Evolutionary conservation across 257 asterid species (phyloP), one percentile per base, ranked within the genome.

Genomic region (Nicotiana attenuata): DNA sequence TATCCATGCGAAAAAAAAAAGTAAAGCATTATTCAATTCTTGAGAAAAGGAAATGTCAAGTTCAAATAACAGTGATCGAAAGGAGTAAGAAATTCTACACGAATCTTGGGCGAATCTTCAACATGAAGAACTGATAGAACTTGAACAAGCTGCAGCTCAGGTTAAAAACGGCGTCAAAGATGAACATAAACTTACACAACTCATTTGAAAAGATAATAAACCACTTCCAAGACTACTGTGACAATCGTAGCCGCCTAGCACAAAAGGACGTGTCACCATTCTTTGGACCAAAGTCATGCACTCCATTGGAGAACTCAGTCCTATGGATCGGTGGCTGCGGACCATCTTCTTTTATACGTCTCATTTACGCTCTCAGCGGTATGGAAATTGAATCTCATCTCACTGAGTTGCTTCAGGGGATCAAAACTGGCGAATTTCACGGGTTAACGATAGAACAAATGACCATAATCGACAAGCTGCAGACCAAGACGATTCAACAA

Each of bases 291-390:
- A 61, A 84, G 7, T 89, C 93, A 89, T 91, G 93, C 81, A 63
- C 81, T 7, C 82, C 93, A 1, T 84, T 91, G 7, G 93, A 91
- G 85, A 60, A 87, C 3, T 90, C 96, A 2, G 86, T 86, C 24
- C 85, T 91, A 0, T 91, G 96, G 96, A 84, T 91, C 82, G 91
- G 88, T 4, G 92, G 92, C 7, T 91, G 96, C 84, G 65, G 92
- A 4, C 91, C 95, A 11, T 85, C 93, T 29, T 84, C 90, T 26
- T 89, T 82, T 78, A 53, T 87, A 80, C 89, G 96, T 6, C 90
- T 88, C 7, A 84, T 89, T 52, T 85, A 90, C 81, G 91, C 91
- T 0, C 83, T 91, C 16, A 85, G 86, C 33, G 93, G 91, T 13
- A 9, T 75, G 33, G 82, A 88, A n/a, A 50, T 87, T 35, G 92